Evolutionary conservation across 805 yeast genomes (phyloP).

Genomic region (Barnettozyma sp.): DNA sequence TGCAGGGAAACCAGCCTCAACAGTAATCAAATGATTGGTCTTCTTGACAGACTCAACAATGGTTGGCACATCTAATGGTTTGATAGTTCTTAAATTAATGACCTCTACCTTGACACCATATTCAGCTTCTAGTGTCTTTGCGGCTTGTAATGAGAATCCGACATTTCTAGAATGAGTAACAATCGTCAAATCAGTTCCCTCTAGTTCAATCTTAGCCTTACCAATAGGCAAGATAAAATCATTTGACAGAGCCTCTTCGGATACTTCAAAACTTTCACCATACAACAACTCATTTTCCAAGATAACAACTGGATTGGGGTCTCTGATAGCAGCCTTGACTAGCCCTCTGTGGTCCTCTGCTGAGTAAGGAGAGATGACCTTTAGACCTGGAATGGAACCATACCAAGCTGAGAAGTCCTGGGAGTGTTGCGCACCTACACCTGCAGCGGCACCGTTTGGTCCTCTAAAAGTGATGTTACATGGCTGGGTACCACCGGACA

Average conservation of each 20-base stretch:
- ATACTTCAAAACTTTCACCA: constrained; percentile 84
- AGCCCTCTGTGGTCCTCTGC: constrained; percentile 96
- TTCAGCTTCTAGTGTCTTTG: constrained; percentile 75
- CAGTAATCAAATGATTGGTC: constrained; percentile 93
- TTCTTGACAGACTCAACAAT: constrained; percentile 86
- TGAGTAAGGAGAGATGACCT: constrained; percentile 91
- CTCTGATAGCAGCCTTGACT: constrained; percentile 93
- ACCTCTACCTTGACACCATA: constrained; percentile 90
- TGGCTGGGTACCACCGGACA: constrained; percentile 98
- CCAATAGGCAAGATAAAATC: constrained; percentile 93
- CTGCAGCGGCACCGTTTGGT: constrained; percentile 99
- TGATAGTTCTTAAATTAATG: constrained; percentile 90
- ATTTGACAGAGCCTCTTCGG: constrained; percentile 81
- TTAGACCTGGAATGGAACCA: constrained; percentile 96
- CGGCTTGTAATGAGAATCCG: constrained; percentile 80
- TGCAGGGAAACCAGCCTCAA: constrained; percentile 96
- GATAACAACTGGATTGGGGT: constrained; percentile 95
- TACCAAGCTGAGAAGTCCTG: constrained; percentile 98
- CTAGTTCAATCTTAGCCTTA: constrained; percentile 90
- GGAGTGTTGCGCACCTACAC: constrained; percentile 99
- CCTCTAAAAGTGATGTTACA: constrained; percentile 98
- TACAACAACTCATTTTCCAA: constrained; percentile 94
- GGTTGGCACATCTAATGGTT: constrained; percentile 89
- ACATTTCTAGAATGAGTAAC: constrained; percentile 93
- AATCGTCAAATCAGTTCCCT: constrained; percentile 84